Evolutionary conservation across 2,329 filamentous ascomycete species (phyloP).

Genomic region (Cucurbitaria berberidis): DNA sequence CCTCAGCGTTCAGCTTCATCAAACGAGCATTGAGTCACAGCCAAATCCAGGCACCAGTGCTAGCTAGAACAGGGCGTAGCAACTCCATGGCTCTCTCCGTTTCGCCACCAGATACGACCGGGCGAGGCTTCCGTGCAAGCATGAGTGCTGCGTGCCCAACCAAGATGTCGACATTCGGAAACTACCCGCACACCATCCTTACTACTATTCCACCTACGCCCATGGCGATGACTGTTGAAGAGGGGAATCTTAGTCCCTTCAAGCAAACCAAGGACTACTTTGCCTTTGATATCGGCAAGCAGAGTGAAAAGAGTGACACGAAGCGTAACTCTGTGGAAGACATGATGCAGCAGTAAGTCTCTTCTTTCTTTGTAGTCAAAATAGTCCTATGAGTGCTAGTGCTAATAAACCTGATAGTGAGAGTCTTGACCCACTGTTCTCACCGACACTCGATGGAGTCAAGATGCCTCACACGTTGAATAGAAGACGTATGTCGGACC

Average conservation of each 20-base stretch:
- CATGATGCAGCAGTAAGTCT: constrained; percentile 37
- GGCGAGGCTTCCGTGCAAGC: constrained; percentile 33
- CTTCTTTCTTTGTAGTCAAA: background rate
- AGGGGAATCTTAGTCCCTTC: constrained; percentile 43
- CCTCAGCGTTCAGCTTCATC: constrained; percentile 36
- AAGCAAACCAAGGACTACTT: constrained; percentile 43
- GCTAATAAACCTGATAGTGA: constrained; percentile 25
- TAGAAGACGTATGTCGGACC: constrained; percentile 28
- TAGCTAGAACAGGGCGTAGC: constrained; percentile 15
- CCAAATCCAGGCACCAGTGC: constrained; percentile 21
- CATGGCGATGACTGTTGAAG: background rate
- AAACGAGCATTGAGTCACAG: constrained; percentile 35
- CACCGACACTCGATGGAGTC: constrained; percentile 22
- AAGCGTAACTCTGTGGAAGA: constrained; percentile 17
- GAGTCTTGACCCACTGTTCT: constrained; percentile 39
- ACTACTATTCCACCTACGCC: constrained; percentile 52
- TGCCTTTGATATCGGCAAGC: constrained; percentile 32
- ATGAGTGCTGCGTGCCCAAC: constrained; percentile 49
- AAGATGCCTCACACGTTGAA: constrained; percentile 30
- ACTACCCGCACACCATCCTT: constrained; percentile 41
- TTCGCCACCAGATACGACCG: constrained; percentile 40
- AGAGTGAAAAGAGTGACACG: constrained; percentile 15
- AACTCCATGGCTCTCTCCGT: constrained; percentile 30
- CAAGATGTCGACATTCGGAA: constrained; percentile 42
- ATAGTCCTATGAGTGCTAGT: background rate